A percentile compares a stretch with the other conserved stretches of the same genome.
Conservation (phyloP, 23 red algal genomes). For the Porphyridium purpureum region DNA sequence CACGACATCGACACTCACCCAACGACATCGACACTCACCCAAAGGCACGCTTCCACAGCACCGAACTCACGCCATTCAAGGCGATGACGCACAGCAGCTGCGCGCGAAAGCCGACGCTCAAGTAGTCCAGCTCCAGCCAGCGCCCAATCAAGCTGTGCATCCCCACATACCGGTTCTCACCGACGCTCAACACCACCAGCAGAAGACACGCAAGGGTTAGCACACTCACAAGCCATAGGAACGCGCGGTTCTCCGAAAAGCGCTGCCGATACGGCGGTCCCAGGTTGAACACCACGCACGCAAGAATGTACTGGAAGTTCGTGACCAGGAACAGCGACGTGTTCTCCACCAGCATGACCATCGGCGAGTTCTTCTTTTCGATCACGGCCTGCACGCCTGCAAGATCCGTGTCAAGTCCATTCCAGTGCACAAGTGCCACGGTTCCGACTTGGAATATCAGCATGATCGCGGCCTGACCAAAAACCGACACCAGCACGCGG, state of each 20-base stretch:
- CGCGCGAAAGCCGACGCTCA: neutral
- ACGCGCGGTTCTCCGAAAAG: neutral
- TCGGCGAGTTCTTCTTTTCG: neutral
- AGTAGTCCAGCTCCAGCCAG: neutral
- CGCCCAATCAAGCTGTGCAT: neutral
- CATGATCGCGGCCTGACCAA: conserved; percentile 1
- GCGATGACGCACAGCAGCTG: neutral
- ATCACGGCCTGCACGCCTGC: neutral
- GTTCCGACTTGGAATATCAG: conserved; percentile 2
- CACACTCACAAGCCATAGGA: neutral
- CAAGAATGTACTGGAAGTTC: conserved; percentile 21
- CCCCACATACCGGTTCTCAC: neutral
- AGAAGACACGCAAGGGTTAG: neutral
- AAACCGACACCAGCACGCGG: neutral
- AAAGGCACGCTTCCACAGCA: too few relatives aligned
- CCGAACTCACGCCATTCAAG: neutral
- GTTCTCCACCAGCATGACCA: neutral
- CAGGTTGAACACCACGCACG: conserved; percentile 13
- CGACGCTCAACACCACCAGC: too few relatives aligned
- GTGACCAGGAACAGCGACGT: conserved; percentile 8
- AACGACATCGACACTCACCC: too few relatives aligned
- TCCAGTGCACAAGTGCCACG: neutral
- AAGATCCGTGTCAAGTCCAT: neutral
- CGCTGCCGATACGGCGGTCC: conserved; percentile 10
- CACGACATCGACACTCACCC: too few relatives aligned